A percentile compares a stretch with the other conserved stretches of the same genome.
Conservation (phyloP, 805 yeast genomes). For the Lipomyces chichibuensis region DNA sequence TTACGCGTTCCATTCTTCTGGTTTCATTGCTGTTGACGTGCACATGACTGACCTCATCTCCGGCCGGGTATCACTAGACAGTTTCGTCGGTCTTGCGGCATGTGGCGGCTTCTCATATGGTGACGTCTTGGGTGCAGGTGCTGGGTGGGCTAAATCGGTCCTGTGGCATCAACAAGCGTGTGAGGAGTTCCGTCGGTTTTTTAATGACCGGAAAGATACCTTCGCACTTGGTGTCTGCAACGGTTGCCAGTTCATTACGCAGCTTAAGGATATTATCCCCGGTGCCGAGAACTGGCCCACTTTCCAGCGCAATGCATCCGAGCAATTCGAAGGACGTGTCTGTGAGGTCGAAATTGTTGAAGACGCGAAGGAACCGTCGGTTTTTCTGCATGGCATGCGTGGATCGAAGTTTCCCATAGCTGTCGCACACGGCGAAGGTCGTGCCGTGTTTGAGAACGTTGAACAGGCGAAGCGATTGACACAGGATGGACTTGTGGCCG, state of each 20-base stretch:
- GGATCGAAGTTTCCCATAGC: constrained; percentile 96
- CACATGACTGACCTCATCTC: constrained; percentile 91
- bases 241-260: constrained; percentile 94
- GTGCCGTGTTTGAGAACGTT: constrained; percentile 66
- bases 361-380: constrained; percentile 51
- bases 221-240: constrained; percentile 98
- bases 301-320: constrained; percentile 86
- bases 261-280: constrained; percentile 83
- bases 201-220: constrained; percentile 84
- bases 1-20: constrained; percentile 92
- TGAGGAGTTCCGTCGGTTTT: constrained; percentile 74
- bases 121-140: constrained; percentile 98
- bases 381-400: constrained; percentile 86
- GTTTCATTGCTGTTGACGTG: constrained; percentile 90
- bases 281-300: constrained; percentile 96
- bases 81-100: constrained; percentile 92
- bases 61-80: constrained; percentile 71
- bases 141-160: constrained; percentile 98
- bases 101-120: constrained; percentile 99
- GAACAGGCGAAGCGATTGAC: constrained; percentile 55
- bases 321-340: constrained; percentile 96
- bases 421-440: constrained; percentile 98
- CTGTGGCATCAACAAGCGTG: constrained; percentile 79
- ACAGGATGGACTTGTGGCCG: constrained; percentile 56
- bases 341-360: constrained; percentile 80